Evolutionary conservation across 805 yeast species (phyloP).

Genomic region (Barnettozyma vustinii): DNA sequence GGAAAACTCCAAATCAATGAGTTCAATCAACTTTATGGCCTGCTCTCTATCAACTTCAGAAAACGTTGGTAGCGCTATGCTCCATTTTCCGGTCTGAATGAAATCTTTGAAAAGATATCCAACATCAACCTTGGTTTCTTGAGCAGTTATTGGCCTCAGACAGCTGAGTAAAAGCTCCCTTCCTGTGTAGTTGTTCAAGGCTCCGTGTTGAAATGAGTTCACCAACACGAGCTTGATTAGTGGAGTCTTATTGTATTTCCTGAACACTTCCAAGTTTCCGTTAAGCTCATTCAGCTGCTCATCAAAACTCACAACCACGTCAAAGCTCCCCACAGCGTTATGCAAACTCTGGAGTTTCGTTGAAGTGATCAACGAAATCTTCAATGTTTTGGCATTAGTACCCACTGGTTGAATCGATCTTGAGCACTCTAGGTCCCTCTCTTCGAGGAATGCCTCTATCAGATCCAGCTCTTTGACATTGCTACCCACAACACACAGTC

Average conservation of each 20-base stretch:
- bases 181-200: background rate
- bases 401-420: slow-evolving; percentile 64
- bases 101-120: background rate
- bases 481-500: slow-evolving; percentile 48
- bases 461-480: slow-evolving; percentile 68
- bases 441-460: slow-evolving; percentile 73
- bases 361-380: slow-evolving; percentile 4
- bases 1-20: background rate
- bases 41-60: slow-evolving; percentile 13
- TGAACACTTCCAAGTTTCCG: slow-evolving; percentile 26
- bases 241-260: slow-evolving; percentile 32
- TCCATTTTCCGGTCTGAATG: slow-evolving; percentile 14
- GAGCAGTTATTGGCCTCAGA: background rate
- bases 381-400: slow-evolving; percentile 30
- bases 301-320: slow-evolving; percentile 46
- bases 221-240: slow-evolving; percentile 39
- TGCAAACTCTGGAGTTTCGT: background rate
- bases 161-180: background rate
- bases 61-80: slow-evolving; percentile 11
- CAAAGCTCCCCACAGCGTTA: slow-evolving; percentile 31
- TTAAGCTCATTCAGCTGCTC: slow-evolving; percentile 30
- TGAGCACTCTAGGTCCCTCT: slow-evolving; percentile 57
- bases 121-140: background rate
- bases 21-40: slow-evolving; percentile 13
- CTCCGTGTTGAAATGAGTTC: slow-evolving; percentile 42